Conservation (phyloP, 2,329 filamentous ascomycete genomes). For the Aspergillus tubingensis region DNA sequence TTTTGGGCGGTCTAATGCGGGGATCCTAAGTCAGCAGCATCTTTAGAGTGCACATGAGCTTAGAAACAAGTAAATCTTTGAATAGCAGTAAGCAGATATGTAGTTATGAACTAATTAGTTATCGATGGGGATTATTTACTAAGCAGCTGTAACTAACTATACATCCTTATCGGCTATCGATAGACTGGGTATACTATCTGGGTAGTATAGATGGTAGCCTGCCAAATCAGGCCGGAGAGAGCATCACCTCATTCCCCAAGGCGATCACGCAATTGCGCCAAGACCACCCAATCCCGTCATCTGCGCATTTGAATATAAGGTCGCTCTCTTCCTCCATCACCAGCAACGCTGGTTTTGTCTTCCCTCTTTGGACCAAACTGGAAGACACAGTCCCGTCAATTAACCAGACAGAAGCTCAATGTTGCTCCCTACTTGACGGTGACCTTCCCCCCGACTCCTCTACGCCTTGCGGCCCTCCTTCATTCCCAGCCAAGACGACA, state of each 20-base stretch:
- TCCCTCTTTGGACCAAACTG: conserved; percentile 3
- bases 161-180: background rate
- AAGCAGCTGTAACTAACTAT: background rate
- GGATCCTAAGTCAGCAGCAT: no score
- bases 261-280: conserved; percentile 41
- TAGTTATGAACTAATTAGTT: background rate
- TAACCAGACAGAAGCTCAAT: background rate
- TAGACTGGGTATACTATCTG: background rate
- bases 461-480: conserved; percentile 1
- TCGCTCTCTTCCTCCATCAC: conserved; percentile 21
- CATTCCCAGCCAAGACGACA: conserved; percentile 5
- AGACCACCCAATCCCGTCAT: conserved; percentile 24
- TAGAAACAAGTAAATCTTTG: background rate
- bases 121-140: background rate
- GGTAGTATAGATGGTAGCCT: conserved; percentile 1
- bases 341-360: background rate
- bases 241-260: conserved; percentile 1
- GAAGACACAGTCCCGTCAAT: background rate
- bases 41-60: no score
- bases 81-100: no score
- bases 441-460: background rate
- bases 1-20: conserved; percentile 39
- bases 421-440: background rate
- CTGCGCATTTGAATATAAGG: conserved; percentile 30
- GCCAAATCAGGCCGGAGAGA: conserved; percentile 1